A percentile compares a stretch with the other conserved stretches of the same genome.
phyloP scores from a whole-genome alignment of 2,329 filamentous ascomycete species.

The Talaromyces sp. region DNA sequence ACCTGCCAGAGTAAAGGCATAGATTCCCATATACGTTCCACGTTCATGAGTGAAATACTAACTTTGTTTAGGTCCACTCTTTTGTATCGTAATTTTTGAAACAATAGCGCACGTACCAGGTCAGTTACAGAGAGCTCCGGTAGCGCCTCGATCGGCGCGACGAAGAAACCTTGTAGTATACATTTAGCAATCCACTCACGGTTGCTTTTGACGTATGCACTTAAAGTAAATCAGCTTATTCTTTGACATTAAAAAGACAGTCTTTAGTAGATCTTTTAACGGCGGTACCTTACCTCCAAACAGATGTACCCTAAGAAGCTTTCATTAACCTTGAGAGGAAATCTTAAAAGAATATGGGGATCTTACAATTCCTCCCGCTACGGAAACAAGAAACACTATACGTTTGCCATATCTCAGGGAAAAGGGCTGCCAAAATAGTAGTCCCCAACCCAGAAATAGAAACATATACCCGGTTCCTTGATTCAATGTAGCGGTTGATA shows the following conservation, averaged over 20 bases:
- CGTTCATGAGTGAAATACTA: conserved; percentile 40
- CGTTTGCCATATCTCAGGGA: conserved; percentile 41
- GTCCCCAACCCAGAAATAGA: conserved; percentile 40
- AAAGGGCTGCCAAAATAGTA: conserved; percentile 45
- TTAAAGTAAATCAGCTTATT: conserved; percentile 10
- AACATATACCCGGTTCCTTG: conserved; percentile 38
- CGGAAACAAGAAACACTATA: conserved; percentile 28
- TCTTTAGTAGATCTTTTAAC: neutral
- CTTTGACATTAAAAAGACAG: conserved; percentile 7
- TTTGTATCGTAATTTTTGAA: neutral
- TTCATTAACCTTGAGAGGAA: neutral
- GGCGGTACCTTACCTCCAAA: conserved; percentile 1
- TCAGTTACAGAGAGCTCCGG: conserved; percentile 38
- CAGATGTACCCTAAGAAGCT: conserved; percentile 6
- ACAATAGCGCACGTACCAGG: conserved; percentile 24
- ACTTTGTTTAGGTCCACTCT: neutral
- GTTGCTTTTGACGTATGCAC: conserved; percentile 26
- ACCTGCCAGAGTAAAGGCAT: conserved; percentile 35
- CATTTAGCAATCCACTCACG: conserved; percentile 37
- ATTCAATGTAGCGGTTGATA: conserved; percentile 30
- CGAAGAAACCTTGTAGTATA: conserved; percentile 34
- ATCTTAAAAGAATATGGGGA: neutral
- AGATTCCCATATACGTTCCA: conserved; percentile 36
- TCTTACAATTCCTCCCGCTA: conserved; percentile 25
- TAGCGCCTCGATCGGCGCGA: conserved; percentile 37